These are phyloP conservation scores for Aspergillus alliaceus DNA, from an alignment of 2,329 filamentous ascomycete genomes.

Conservation along the genomic window DNA sequence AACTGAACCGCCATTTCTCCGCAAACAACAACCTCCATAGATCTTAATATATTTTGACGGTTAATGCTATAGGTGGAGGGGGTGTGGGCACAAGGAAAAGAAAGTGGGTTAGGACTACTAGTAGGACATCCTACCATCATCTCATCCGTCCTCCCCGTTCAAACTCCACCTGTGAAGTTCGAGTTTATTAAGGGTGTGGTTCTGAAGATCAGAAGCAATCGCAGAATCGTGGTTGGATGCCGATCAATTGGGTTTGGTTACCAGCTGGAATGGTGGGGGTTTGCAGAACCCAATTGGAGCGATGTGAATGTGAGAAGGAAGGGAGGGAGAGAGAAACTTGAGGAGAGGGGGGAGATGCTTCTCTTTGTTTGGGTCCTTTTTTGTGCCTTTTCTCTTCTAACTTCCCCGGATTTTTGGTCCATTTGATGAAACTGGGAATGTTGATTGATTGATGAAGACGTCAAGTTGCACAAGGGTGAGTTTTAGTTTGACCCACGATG, in stretches of 20 bases:
- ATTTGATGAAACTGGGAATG: background rate
- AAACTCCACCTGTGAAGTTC: background rate
- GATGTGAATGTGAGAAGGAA: background rate
- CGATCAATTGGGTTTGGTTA: background rate
- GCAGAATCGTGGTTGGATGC: background rate
- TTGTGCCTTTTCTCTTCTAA: background rate
- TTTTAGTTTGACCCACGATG: background rate
- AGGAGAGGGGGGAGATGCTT: background rate
- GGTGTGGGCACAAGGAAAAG: too few relatives aligned
- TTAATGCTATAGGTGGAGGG: background rate
- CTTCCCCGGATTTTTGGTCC: background rate
- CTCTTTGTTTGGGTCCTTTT: background rate
- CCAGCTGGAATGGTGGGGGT: background rate
- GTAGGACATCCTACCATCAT: background rate
- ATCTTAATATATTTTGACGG: background rate
- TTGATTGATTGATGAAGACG: constrained; percentile 1
- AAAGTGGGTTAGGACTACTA: background rate
- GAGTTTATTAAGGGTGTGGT: background rate
- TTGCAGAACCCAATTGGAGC: background rate
- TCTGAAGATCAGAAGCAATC: background rate
- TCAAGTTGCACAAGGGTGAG: background rate
- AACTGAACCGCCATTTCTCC: background rate
- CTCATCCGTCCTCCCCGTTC: background rate
- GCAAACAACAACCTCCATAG: background rate
- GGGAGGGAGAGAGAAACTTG: background rate